phyloP scores from a whole-genome alignment of 2,329 filamentous ascomycete species.

The Cladosporium sp. region DNA sequence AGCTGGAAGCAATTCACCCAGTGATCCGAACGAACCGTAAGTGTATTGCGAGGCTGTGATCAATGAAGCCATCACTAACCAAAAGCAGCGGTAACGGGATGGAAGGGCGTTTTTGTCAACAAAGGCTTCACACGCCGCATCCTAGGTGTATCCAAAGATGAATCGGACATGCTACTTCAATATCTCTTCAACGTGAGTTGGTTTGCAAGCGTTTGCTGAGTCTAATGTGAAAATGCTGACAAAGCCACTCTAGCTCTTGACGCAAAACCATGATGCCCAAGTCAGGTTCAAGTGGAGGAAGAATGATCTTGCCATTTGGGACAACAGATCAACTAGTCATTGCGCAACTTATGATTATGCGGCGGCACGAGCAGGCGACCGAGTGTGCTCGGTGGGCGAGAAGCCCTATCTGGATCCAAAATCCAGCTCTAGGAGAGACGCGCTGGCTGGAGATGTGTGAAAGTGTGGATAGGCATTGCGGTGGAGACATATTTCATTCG shows the following conservation, averaged over 20 bases:
- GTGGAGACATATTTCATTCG: too few species aligned
- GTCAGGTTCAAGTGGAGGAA: slow-evolving; percentile 51
- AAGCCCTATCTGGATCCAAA: slow-evolving; percentile 51
- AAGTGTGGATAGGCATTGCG: too few species aligned
- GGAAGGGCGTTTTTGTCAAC: slow-evolving; percentile 54
- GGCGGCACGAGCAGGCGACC: slow-evolving; percentile 47
- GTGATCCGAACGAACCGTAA: slow-evolving; percentile 58
- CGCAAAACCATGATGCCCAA: slow-evolving; percentile 50
- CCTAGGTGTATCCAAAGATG: slow-evolving; percentile 79
- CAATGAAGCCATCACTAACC: background rate
- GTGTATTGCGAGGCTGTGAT: background rate
- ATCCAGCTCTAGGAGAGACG: slow-evolving; percentile 40
- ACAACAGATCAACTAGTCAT: slow-evolving; percentile 59
- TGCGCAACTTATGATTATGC: slow-evolving; percentile 61
- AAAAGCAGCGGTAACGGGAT: slow-evolving; percentile 51
- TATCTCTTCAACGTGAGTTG: slow-evolving; percentile 74
- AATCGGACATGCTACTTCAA: slow-evolving; percentile 71
- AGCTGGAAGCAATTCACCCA: slow-evolving; percentile 49
- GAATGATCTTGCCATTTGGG: slow-evolving; percentile 56
- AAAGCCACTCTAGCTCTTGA: slow-evolving; percentile 34
- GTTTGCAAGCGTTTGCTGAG: slow-evolving; percentile 48
- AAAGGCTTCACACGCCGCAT: slow-evolving; percentile 35
- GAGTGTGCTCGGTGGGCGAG: slow-evolving; percentile 54
- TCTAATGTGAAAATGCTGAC: slow-evolving; percentile 40
- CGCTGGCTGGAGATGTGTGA: background rate